These are phyloP conservation scores for Biscogniauxia marginata DNA, from an alignment of 2,329 filamentous ascomycete genomes.

Conservation along the genomic window DNA sequence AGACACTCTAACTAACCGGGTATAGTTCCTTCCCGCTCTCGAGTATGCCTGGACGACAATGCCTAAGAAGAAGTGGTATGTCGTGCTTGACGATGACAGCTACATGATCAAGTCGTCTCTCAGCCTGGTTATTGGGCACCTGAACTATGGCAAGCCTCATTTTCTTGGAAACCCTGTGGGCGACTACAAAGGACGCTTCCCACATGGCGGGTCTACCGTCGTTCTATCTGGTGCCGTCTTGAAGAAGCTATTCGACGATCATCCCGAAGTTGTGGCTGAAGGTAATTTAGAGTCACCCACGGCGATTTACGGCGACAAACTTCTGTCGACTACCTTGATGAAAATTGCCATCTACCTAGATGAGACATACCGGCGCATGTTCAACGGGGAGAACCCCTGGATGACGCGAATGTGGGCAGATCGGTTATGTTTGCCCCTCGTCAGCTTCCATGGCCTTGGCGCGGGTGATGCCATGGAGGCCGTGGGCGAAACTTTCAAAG, in stretches of 20 bases:
- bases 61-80: constrained; percentile 58
- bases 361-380: constrained; percentile 52
- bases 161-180: constrained; percentile 59
- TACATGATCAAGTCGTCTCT: constrained; percentile 52
- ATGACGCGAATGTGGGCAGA: constrained; percentile 49
- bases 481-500: constrained; percentile 42
- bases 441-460: constrained; percentile 53
- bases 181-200: constrained; percentile 54
- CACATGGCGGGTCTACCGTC: constrained; percentile 55
- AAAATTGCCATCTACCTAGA: constrained; percentile 55
- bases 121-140: constrained; percentile 45
- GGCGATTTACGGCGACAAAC: constrained; percentile 53
- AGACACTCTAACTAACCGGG: constrained; percentile 7
- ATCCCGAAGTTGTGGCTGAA: constrained; percentile 41
- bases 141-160: constrained; percentile 45
- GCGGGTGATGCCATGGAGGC: constrained; percentile 44
- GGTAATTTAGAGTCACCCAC: constrained; percentile 49
- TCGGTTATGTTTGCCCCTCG: constrained; percentile 52
- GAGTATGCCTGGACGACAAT: constrained; percentile 50
- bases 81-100: constrained; percentile 58
- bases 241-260: constrained; percentile 42
- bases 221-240: constrained; percentile 52
- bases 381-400: constrained; percentile 54
- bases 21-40: constrained; percentile 54
- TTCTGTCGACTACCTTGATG: constrained; percentile 53